Conservation (phyloP, 75 land plant genomes). For the Azolla pinnata region DNA sequence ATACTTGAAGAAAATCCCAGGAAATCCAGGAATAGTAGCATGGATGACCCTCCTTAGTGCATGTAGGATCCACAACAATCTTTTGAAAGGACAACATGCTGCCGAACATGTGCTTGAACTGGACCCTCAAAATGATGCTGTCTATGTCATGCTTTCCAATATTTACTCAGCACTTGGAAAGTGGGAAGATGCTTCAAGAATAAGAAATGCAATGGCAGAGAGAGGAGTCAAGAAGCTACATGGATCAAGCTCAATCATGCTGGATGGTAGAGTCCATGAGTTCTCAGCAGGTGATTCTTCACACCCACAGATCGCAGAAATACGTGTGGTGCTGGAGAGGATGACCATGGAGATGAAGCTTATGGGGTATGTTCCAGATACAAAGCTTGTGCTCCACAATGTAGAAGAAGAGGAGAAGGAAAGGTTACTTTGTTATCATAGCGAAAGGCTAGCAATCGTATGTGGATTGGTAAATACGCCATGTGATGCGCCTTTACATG, state of each 20-base stretch:
- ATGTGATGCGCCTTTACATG: slow-evolving; percentile 9
- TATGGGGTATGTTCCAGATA: slow-evolving; percentile 7
- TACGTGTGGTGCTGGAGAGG: neutral
- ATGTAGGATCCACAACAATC: slow-evolving; percentile 1
- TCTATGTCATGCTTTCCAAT: slow-evolving; percentile 8
- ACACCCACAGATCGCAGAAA: neutral
- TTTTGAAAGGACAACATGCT: neutral
- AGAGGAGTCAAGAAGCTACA: slow-evolving; percentile 5
- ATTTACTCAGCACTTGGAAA: slow-evolving; percentile 15
- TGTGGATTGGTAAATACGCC: slow-evolving; percentile 18
- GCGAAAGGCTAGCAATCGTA: slow-evolving; percentile 22
- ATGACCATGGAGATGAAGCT: neutral
- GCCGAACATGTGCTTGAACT: slow-evolving; percentile 4
- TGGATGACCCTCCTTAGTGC: slow-evolving; percentile 10
- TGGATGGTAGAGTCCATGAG: neutral
- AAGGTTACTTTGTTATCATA: slow-evolving; percentile 8
- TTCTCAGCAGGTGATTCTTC: neutral
- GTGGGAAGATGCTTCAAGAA: slow-evolving; percentile 14
- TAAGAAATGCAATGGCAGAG: slow-evolving; percentile 10
- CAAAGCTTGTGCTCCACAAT: slow-evolving; percentile 11
- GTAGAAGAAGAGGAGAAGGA: slow-evolving; percentile 5
- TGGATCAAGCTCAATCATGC: slow-evolving; percentile 1
- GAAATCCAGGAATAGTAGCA: neutral
- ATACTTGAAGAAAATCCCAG: slow-evolving; percentile 1
- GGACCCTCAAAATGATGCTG: neutral